Percentiles rank a stretch among this genome's conserved stretches.
These are phyloP conservation scores for Silene conica DNA, from an alignment of 148 eudicot genomes.

Conservation along the genomic window DNA sequence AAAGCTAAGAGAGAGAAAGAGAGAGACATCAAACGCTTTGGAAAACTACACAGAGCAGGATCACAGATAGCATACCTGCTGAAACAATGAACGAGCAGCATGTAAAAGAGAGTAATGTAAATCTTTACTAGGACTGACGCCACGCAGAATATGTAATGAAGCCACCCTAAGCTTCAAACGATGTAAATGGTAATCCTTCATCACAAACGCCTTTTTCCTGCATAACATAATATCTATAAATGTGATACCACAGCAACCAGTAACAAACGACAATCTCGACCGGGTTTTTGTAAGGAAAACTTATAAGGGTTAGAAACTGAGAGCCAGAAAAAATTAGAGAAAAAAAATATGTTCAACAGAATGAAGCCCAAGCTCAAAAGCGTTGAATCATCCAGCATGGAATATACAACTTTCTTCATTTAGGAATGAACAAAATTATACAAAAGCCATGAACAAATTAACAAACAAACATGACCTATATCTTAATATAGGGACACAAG, in stretches of 20 bases:
- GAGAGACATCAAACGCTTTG: background rate
- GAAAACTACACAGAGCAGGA: background rate
- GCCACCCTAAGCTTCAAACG: conserved; percentile 61
- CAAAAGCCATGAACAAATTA: background rate
- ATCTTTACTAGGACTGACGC: conserved; percentile 31
- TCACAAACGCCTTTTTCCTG: conserved; percentile 42
- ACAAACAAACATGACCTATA: background rate
- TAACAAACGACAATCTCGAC: background rate
- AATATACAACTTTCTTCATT: background rate
- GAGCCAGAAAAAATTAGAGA: too few species aligned
- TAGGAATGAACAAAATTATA: background rate
- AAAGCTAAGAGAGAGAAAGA: background rate
- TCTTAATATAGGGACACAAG: background rate
- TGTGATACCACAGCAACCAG: background rate
- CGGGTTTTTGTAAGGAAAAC: too few species aligned
- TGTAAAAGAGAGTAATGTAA: conserved; percentile 40
- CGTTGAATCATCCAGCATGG: background rate
- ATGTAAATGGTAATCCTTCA: conserved; percentile 53
- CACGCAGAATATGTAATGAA: conserved; percentile 58
- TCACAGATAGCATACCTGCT: conserved; percentile 45
- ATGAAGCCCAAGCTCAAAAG: background rate
- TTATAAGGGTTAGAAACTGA: too few species aligned
- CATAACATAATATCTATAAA: conserved; percentile 9
- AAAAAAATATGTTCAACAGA: background rate
- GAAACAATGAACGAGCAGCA: conserved; percentile 61